Percentiles rank a stretch among this genome's conserved stretches.
Evolutionary conservation across 208 protist species (phyloP).

Genomic region (Entamoeba histolytica): DNA sequence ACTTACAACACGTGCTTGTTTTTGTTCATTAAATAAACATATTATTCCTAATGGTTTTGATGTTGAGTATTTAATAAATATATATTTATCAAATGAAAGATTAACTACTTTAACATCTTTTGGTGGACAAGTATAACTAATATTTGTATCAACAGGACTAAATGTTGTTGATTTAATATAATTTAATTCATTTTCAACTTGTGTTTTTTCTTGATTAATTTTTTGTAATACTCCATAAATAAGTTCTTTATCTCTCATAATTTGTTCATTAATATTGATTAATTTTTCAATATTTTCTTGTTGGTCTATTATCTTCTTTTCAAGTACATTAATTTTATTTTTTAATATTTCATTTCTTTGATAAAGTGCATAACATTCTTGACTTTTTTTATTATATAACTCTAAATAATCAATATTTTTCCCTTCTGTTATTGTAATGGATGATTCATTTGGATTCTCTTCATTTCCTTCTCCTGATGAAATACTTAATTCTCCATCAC

Average conservation of each 20-base stretch:
- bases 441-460: neutral
- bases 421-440: no score
- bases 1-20: neutral
- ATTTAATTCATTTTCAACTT: neutral
- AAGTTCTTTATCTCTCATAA: neutral
- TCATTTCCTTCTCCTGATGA: neutral
- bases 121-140: neutral
- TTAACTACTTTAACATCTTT: neutral
- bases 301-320: neutral
- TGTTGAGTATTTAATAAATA: neutral
- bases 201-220: neutral
- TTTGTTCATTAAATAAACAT: neutral
- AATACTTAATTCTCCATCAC: neutral
- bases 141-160: neutral
- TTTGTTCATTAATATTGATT: neutral
- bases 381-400: neutral
- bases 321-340: neutral
- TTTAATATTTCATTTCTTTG: neutral
- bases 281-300: neutral
- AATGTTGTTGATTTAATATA: neutral
- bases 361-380: neutral
- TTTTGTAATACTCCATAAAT: neutral
- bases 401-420: neutral
- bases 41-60: neutral
- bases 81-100: neutral